phyloP scores from a whole-genome alignment of 805 yeast species.

The Myxozyma neglecta region DNA sequence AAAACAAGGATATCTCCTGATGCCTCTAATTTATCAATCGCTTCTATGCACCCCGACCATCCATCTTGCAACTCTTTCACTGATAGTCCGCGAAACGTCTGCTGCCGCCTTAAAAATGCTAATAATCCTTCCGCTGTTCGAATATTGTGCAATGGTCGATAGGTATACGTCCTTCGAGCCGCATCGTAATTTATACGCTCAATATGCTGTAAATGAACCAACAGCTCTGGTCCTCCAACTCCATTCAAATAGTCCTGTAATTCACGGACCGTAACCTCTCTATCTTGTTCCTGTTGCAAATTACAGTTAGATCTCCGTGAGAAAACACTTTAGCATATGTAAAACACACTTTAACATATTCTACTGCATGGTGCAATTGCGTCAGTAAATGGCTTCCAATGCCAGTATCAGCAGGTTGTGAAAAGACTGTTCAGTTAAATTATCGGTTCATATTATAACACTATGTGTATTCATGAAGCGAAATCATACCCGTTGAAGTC shows the following conservation, averaged over 20 bases:
- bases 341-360: slow-evolving; percentile 62
- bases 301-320: neutral
- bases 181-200: slow-evolving; percentile 74
- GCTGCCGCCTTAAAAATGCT: slow-evolving; percentile 70
- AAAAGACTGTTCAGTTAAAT: slow-evolving; percentile 29
- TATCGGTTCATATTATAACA: neutral
- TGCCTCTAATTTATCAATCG: slow-evolving; percentile 74
- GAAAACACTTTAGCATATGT: neutral
- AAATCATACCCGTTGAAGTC: slow-evolving; percentile 20
- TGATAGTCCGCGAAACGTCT: slow-evolving; percentile 81
- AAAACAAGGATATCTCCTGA: slow-evolving; percentile 66
- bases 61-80: slow-evolving; percentile 86
- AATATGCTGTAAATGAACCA: slow-evolving; percentile 70
- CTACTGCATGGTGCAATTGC: slow-evolving; percentile 86
- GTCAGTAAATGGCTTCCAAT: slow-evolving; percentile 72
- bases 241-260: slow-evolving; percentile 65
- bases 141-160: slow-evolving; percentile 85
- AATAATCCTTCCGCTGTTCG: slow-evolving; percentile 76
- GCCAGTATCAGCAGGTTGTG: slow-evolving; percentile 44
- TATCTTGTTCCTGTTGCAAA: slow-evolving; percentile 48
- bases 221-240: slow-evolving; percentile 60
- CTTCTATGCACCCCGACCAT: slow-evolving; percentile 85
- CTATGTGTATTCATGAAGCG: neutral
- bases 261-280: slow-evolving; percentile 65
- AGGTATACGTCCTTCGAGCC: slow-evolving; percentile 66